These are phyloP conservation scores for Peronospora tabacina DNA, from an alignment of 352 stramenopile genomes.

Conservation along the genomic window DNA sequence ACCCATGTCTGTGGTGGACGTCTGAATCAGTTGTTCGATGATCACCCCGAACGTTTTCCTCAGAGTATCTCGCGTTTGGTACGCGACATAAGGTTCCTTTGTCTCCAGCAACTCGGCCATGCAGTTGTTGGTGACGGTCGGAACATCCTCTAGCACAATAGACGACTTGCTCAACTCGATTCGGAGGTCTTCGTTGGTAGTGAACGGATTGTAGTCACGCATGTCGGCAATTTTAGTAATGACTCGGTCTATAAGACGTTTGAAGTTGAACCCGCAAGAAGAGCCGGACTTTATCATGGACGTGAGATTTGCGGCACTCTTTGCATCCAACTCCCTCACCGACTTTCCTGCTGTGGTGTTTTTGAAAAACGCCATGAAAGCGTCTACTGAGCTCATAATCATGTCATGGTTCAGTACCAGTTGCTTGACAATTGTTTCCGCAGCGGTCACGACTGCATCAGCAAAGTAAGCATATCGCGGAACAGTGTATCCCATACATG, in stretches of 20 bases:
- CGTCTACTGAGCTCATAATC: constrained; percentile 5
- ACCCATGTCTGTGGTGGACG: neutral
- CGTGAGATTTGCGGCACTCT: constrained; percentile 3
- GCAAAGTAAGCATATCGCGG: constrained; percentile 6
- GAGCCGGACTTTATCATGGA: constrained; percentile 16
- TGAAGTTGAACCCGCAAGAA: constrained; percentile 21
- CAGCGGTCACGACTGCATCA: constrained; percentile 8
- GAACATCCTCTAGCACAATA: constrained; percentile 38
- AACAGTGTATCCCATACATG: constrained; percentile 22
- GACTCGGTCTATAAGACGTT: constrained; percentile 16
- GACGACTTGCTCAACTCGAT: constrained; percentile 20
- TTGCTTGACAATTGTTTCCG: constrained; percentile 5
- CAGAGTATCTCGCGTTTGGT: constrained; percentile 25
- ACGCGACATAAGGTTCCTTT: constrained; percentile 8
- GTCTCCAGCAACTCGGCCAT: constrained; percentile 23
- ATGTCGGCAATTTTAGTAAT: constrained; percentile 6
- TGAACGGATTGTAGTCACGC: constrained; percentile 10
- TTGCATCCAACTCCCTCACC: neutral
- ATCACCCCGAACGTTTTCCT: constrained; percentile 39
- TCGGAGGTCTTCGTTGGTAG: constrained; percentile 16
- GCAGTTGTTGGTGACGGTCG: constrained; percentile 29
- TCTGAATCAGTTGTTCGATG: constrained; percentile 28
- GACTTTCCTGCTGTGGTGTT: constrained; percentile 5
- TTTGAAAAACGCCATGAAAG: constrained; percentile 9
- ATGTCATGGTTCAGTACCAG: neutral